A percentile compares a stretch with the other conserved stretches of the same genome.
These are phyloP conservation scores for Triticum turgidum DNA, from an alignment of 176 grass and related monocot genomes.

Conservation along the genomic window DNA sequence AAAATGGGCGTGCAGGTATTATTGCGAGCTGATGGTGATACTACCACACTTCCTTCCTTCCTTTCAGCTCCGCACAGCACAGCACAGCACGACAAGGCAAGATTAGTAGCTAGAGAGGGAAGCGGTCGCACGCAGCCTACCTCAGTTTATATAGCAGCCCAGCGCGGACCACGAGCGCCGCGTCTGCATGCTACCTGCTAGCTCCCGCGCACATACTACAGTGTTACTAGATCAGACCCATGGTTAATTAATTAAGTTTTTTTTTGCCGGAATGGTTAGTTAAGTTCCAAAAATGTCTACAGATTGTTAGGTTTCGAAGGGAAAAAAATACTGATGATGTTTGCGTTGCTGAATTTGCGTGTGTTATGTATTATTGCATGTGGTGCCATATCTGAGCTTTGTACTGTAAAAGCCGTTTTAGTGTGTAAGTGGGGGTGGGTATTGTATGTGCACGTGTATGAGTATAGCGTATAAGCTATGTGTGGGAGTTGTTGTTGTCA, in stretches of 20 bases:
- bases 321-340: no score
- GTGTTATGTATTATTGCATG: not conserved
- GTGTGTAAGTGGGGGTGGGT: not conserved
- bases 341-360: not conserved
- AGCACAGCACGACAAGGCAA: not conserved
- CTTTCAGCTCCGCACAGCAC: not conserved
- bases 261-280: no score
- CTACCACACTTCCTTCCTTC: conserved; percentile 7
- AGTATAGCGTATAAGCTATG: not conserved
- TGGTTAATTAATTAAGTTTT: no score
- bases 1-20: conserved; percentile 63
- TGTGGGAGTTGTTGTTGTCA: not conserved
- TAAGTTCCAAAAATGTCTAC: not conserved
- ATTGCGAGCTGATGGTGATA: conserved; percentile 74
- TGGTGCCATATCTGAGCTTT: not conserved
- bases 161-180: not conserved
- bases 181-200: not conserved
- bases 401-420: not conserved
- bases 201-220: not conserved
- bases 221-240: not conserved
- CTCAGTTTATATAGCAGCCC: conserved; percentile 34
- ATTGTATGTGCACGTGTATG: not conserved
- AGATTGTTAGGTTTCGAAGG: not conserved
- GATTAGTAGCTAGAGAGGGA: not conserved
- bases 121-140: conserved; percentile 36